Conservation (phyloP, 2,329 filamentous ascomycete genomes). For the Fusarium tuaranense region DNA sequence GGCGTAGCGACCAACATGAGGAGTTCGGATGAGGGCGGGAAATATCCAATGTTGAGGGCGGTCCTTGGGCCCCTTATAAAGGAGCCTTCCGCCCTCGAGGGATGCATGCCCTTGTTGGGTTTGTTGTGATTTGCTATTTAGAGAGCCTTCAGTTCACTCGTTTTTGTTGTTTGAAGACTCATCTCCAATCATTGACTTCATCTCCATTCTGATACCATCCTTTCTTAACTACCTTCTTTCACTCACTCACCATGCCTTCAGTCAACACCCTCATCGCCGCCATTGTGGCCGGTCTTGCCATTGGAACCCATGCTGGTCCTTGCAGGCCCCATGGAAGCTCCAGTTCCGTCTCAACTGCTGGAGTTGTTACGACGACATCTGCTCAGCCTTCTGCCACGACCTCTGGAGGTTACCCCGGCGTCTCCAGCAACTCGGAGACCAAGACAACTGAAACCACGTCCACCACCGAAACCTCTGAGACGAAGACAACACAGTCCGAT, state of each 20-base stretch:
- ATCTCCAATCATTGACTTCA: slow-evolving; percentile 1
- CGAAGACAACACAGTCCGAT: not conserved
- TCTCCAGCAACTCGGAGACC: not conserved
- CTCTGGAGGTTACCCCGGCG: slow-evolving; percentile 10
- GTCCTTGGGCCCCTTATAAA: slow-evolving; percentile 32
- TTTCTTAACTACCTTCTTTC: not conserved
- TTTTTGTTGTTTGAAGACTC: slow-evolving; percentile 17
- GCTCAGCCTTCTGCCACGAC: not conserved
- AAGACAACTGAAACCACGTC: not conserved
- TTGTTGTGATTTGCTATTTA: slow-evolving; percentile 27
- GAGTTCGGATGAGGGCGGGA: slow-evolving; percentile 6
- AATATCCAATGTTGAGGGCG: slow-evolving; percentile 36
- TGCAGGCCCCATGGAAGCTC: slow-evolving; percentile 24
- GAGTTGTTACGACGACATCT: not conserved
- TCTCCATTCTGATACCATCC: slow-evolving; percentile 4
- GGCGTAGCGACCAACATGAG: slow-evolving; percentile 4
- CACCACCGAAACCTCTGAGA: not conserved
- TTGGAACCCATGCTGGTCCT: slow-evolving; percentile 30
- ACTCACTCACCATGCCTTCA: slow-evolving; percentile 23
- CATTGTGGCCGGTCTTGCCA: slow-evolving; percentile 28
- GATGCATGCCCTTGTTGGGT: slow-evolving; percentile 2
- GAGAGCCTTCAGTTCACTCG: slow-evolving; percentile 31
- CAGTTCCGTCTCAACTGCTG: slow-evolving; percentile 10
- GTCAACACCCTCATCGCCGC: slow-evolving; percentile 24
- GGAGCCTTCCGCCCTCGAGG: slow-evolving; percentile 23